Evolutionary conservation across 1,284 basidiomycete species (phyloP).

Genomic region (Papiliotrema terrestris): DNA sequence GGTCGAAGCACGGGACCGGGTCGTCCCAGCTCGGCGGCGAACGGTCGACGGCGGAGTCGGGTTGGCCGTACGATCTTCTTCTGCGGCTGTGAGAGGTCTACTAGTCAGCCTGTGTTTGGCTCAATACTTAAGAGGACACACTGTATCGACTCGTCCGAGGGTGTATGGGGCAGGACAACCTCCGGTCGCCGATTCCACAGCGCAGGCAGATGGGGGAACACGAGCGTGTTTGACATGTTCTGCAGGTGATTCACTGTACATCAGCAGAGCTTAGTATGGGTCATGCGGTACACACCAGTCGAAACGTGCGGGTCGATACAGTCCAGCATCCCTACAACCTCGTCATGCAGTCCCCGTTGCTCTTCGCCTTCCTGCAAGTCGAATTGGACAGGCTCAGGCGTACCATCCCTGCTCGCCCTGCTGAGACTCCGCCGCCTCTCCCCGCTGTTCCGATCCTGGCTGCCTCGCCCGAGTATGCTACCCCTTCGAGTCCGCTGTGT

Average conservation of each 20-base stretch:
- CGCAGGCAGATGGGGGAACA: slow-evolving; percentile 44
- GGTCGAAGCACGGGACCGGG: slow-evolving; percentile 16
- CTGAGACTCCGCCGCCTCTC: background rate
- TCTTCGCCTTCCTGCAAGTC: slow-evolving; percentile 9
- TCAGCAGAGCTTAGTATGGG: background rate
- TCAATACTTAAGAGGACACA: background rate
- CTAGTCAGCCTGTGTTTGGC: background rate
- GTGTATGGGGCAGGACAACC: slow-evolving; percentile 26
- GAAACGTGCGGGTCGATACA: slow-evolving; percentile 39
- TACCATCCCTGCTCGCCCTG: background rate
- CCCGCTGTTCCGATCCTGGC: background rate
- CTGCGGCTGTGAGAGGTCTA: slow-evolving; percentile 3
- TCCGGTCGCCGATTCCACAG: slow-evolving; percentile 42
- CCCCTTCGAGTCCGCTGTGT: background rate
- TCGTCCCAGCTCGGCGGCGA: background rate
- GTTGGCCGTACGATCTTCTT: background rate
- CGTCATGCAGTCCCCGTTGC: slow-evolving; percentile 29
- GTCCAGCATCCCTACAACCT: slow-evolving; percentile 42
- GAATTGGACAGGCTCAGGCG: background rate
- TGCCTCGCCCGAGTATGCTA: background rate
- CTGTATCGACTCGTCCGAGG: slow-evolving; percentile 19
- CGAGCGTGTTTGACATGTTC: slow-evolving; percentile 45
- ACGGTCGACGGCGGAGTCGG: background rate
- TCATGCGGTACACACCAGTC: slow-evolving; percentile 24
- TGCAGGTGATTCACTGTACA: slow-evolving; percentile 43